These are phyloP conservation scores for Mycena haematopus DNA, from an alignment of 768 basidiomycete species.

Conservation along the genomic window DNA sequence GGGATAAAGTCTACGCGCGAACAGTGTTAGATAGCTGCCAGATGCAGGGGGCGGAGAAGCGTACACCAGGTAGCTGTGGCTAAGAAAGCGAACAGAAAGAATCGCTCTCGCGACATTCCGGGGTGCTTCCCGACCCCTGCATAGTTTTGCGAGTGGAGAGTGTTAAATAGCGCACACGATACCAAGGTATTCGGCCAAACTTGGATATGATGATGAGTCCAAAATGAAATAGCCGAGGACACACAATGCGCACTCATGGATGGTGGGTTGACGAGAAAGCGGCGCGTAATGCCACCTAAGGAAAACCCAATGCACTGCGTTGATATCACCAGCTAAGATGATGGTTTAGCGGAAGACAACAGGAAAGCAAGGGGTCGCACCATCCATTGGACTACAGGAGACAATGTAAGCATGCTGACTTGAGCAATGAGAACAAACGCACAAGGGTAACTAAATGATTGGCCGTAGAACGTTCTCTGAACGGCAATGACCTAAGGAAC, in stretches of 20 bases:
- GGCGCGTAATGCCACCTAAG: constrained; percentile 61
- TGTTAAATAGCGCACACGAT: constrained; percentile 75
- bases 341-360: background rate
- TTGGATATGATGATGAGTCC: constrained; percentile 30
- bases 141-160: constrained; percentile 67
- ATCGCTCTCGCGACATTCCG: constrained; percentile 63
- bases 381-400: constrained; percentile 23
- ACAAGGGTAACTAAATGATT: constrained; percentile 59
- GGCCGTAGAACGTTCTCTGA: constrained; percentile 71
- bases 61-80: constrained; percentile 54
- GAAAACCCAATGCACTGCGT: constrained; percentile 73
- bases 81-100: constrained; percentile 61
- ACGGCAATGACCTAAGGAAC: constrained; percentile 61
- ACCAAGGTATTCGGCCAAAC: constrained; percentile 81
- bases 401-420: background rate
- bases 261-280: constrained; percentile 69
- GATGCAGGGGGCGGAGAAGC: constrained; percentile 24
- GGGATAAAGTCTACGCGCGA: constrained; percentile 60
- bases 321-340: constrained; percentile 64
- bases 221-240: background rate
- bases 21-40: background rate
- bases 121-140: constrained; percentile 60
- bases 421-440: constrained; percentile 8
- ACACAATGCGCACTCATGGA: constrained; percentile 58
- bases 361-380: background rate